Evolutionary conservation across 2,329 filamentous ascomycete genomes (phyloP).

Genomic region (Fusarium haematococcum): DNA sequence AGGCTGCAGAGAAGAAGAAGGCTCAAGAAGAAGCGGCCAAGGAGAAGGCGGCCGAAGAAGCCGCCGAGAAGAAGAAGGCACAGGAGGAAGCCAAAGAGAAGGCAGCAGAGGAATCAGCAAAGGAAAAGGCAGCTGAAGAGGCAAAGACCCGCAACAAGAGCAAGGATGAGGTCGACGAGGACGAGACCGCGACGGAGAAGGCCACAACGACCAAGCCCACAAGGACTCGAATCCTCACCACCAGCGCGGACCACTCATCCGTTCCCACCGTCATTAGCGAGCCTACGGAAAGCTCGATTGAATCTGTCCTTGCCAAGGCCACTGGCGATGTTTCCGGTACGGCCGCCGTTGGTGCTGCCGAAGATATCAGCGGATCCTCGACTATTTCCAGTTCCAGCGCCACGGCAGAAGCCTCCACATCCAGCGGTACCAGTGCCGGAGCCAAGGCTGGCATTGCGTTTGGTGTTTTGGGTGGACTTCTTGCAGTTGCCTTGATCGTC

Average conservation of each 20-base stretch:
- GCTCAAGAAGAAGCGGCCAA: constrained; percentile 4
- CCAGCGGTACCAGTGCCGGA: constrained; percentile 49
- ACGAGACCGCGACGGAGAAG: constrained; percentile 3
- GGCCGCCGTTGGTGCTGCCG: constrained; percentile 17
- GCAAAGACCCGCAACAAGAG: constrained; percentile 29
- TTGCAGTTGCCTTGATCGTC: constrained; percentile 73
- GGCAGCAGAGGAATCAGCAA: constrained; percentile 1
- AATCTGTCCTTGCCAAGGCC: constrained; percentile 48
- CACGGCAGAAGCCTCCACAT: constrained; percentile 30
- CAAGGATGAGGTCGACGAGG: constrained; percentile 9
- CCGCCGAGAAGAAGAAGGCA: neutral
- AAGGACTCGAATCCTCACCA: constrained; percentile 26
- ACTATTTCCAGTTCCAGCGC: constrained; percentile 37
- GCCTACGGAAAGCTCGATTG: constrained; percentile 43
- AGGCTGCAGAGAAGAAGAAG: constrained; percentile 26
- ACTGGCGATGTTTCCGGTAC: constrained; percentile 37
- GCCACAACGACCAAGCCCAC: constrained; percentile 35
- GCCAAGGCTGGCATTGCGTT: constrained; percentile 86
- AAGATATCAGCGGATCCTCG: constrained; percentile 27
- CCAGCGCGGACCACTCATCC: constrained; percentile 34
- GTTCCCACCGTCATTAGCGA: constrained; percentile 45
- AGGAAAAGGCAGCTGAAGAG: constrained; percentile 16
- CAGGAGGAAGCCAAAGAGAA: constrained; percentile 1
- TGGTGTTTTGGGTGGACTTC: constrained; percentile 78
- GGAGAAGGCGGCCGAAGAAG: constrained; percentile 13